Evolutionary conservation across 129 eudicot species (phyloP).

Genomic region (Smallanthus sonchifolius): DNA sequence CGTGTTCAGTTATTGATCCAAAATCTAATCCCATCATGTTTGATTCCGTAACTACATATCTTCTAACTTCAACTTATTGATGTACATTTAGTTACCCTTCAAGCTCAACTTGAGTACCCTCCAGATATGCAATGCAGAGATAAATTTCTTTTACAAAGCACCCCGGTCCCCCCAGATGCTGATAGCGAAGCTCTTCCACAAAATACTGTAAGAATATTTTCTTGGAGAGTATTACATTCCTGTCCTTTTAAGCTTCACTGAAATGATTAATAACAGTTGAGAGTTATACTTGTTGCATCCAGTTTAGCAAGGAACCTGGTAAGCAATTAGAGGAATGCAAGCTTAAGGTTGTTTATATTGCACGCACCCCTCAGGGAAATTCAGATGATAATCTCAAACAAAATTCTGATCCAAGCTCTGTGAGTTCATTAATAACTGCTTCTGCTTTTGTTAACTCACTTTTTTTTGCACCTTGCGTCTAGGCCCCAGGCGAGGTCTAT

Average conservation of each 20-base stretch:
- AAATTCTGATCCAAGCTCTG: constrained; percentile 39
- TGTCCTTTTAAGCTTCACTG: not conserved
- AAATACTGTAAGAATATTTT: constrained; percentile 52
- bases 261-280: not conserved
- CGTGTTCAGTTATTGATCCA: not conserved
- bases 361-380: constrained; percentile 37
- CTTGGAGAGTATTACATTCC: not conserved
- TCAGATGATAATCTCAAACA: constrained; percentile 32
- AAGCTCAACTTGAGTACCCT: constrained; percentile 81
- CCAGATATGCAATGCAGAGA: constrained; percentile 89
- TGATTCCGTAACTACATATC: not conserved
- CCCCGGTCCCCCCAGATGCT: constrained; percentile 50
- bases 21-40: constrained; percentile 4
- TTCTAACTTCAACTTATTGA: constrained; percentile 22
- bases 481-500: no score
- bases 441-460: no score
- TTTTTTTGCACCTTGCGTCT: no score
- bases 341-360: constrained; percentile 59
- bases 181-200: constrained; percentile 73
- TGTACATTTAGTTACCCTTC: constrained; percentile 66
- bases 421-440: constrained; percentile 43
- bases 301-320: constrained; percentile 74
- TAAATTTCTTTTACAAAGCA: constrained; percentile 84
- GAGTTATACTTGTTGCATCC: constrained; percentile 20
- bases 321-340: constrained; percentile 71